Conservation (phyloP, 768 basidiomycete genomes). For the Lentinula boryana region DNA sequence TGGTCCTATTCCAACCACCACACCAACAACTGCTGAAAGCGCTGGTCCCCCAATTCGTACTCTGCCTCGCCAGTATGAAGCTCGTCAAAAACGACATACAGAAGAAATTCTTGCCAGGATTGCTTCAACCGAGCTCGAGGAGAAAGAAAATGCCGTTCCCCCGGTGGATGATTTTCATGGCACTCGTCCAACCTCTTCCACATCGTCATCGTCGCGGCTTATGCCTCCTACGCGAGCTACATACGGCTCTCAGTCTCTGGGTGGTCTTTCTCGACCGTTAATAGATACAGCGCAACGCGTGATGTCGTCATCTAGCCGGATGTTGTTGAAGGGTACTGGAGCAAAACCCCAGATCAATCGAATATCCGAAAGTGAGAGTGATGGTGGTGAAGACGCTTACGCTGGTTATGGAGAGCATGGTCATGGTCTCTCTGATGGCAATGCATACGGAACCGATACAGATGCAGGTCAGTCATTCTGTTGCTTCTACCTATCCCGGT, state of each 20-base stretch:
- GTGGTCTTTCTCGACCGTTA: slow-evolving; percentile 1
- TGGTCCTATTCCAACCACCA: slow-evolving; percentile 32
- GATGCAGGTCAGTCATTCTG: not conserved
- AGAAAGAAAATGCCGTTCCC: slow-evolving; percentile 12
- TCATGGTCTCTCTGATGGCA: not conserved
- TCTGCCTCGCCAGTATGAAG: slow-evolving; percentile 5
- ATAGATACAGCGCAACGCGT: not conserved
- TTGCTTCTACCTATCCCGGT: not conserved
- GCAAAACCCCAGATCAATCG: slow-evolving; percentile 35
- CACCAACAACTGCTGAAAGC: not conserved
- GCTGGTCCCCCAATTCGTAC: slow-evolving; percentile 4
- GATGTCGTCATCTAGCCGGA: not conserved
- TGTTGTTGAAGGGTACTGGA: slow-evolving; percentile 7
- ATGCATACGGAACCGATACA: not conserved
- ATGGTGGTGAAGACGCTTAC: slow-evolving; percentile 31
- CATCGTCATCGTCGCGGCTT: not conserved
- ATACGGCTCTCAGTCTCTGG: not conserved
- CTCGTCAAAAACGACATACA: slow-evolving; percentile 3
- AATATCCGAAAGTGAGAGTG: slow-evolving; percentile 28
- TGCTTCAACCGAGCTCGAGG: slow-evolving; percentile 4
- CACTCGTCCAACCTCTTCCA: not conserved
- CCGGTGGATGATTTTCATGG: slow-evolving; percentile 11
- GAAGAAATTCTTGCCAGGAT: slow-evolving; percentile 7
- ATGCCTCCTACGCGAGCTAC: slow-evolving; percentile 3
- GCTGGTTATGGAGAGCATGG: slow-evolving; percentile 18